Base-by-base conservation (phyloP, 495 filamentous ascomycete genomes). In the Lepraria neglecta region DNA sequence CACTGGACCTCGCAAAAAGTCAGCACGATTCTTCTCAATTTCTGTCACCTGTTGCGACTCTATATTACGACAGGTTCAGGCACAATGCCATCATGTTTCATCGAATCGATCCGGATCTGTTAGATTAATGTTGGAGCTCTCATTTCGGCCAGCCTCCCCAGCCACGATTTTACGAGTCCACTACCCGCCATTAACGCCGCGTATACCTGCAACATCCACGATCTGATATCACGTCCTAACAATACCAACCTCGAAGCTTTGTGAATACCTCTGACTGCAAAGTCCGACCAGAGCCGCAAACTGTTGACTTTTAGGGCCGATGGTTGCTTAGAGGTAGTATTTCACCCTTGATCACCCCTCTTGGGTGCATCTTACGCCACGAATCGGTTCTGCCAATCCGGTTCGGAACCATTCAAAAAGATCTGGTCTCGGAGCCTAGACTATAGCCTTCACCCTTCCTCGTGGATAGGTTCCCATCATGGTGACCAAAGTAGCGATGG, bases 401-500 rank as follows among this genome's bases (percentile, higher is more conserved):
- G 17, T 21, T 11, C 6, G 31, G 19, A 33, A 4, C n/a, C 19
- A n/a, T 12, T 38, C 3, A 28, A 33, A 19, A 24, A 21, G 51
- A 12, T 4, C 48, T 17, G 31, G 24, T 24, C 24, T 14, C 48
- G 31, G 27, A 24, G 21, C 48, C n/a, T 3, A 28, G 24, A 6
- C 15, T 9, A 14, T 21, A n/a, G 48, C 15, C n/a, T n/a, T 6
- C 6, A 7, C 2, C 28, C 17, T 54, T 38, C 6, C 15, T 44
- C n/a, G 11, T 38, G n/a, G 28, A 47, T 28, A 27, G 10, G 19
- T 35, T n/a, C 6, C 6, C 44, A 53, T 40, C 17, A 78, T 74
- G 72, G 64, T 71, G 31, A 57, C 69, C 17, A 77, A 75, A 67
- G 64, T 66, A 42, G 64, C 69, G 53, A 70, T 68, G 57, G 48